Evolutionary conservation across 2,329 filamentous ascomycete genomes (phyloP), one percentile per base, ranked within the genome.

Genomic region (Trichoderma atroviride): DNA sequence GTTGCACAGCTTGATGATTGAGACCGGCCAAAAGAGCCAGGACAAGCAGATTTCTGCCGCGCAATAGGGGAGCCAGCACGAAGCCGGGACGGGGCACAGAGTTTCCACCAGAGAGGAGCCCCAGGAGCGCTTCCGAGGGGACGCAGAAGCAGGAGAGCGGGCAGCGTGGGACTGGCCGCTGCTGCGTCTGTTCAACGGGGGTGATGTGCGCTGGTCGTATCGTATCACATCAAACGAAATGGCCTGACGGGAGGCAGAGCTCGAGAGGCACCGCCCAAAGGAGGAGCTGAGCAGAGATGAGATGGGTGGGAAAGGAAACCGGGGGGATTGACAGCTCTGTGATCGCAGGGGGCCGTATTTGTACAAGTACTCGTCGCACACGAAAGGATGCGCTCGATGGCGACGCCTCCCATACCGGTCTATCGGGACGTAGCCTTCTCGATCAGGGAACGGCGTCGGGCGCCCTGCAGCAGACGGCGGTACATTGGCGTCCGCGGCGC

Each of bases 221-320:
- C 27, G 27, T 57, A n/a, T 57, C 55, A 29, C 3, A 1, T 33
- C 40, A n/a, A 33, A 19, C 14, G 27, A 29, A n/a, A n/a, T 33
- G 2, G 55, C 29, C 55, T 57, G 55, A 22, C 16, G 22, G 33
- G 19, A 40, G 4, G 57, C 63, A 67, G 63, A 59, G 35, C 11
- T 22, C 29, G 22, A 53, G 62, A 57, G n/a, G 29, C 43, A 62
- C 53, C 58, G 63, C 63, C 63, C 55, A 59, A 67, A 62, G 43
- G 40, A 57, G 40, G 61, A 66, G 63, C 40, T 29, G 27, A 27
- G 27, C 35, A 40, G 57, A 67, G 63, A 66, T 35, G 57, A 67
- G 63, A 66, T 35, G 55, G 63, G 63, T 67, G 63, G 63, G 63
- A 67, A 67, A 58, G 63, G 63, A 67, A 67, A 58, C 63, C 63